Conservation (phyloP, 148 eudicot species). For the Oxyria digyna region DNA sequence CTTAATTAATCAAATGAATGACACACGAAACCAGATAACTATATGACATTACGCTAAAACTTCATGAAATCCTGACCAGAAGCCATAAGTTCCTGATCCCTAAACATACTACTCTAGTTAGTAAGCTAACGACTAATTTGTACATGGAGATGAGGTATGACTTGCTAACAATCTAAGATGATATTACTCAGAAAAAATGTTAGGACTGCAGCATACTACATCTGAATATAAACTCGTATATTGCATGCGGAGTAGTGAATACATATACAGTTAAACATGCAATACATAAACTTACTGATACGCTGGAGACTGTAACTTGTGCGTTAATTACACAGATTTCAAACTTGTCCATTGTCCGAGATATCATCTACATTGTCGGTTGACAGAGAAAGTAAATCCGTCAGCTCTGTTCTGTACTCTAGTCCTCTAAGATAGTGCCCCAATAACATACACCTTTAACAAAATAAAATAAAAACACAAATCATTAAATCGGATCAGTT, state of each 20-base stretch:
- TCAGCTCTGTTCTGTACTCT: constrained; percentile 72
- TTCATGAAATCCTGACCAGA: too few species aligned
- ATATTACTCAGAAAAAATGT: not conserved
- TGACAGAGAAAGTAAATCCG: constrained; percentile 48
- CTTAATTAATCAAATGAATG: too few species aligned
- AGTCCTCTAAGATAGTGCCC: constrained; percentile 90
- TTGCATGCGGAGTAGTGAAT: not conserved
- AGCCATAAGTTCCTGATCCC: too few species aligned
- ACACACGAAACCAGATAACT: too few species aligned
- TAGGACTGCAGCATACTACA: not conserved
- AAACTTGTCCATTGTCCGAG: constrained; percentile 25
- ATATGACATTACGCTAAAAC: too few species aligned
- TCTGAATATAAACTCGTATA: not conserved
- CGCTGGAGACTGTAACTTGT: not conserved
- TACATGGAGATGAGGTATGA: too few species aligned
- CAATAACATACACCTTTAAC: constrained; percentile 74
- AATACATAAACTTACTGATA: not conserved
- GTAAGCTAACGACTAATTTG: too few species aligned
- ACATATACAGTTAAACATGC: constrained; percentile 5
- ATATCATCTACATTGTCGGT: constrained; percentile 22
- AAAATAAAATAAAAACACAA: not conserved
- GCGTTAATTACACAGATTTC: constrained; percentile 9
- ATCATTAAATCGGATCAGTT: not conserved
- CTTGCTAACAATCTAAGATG: not conserved
- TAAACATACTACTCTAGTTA: too few species aligned